Base-by-base conservation (phyloP, 257 asterid genomes). In the Salvia splendens region DNA sequence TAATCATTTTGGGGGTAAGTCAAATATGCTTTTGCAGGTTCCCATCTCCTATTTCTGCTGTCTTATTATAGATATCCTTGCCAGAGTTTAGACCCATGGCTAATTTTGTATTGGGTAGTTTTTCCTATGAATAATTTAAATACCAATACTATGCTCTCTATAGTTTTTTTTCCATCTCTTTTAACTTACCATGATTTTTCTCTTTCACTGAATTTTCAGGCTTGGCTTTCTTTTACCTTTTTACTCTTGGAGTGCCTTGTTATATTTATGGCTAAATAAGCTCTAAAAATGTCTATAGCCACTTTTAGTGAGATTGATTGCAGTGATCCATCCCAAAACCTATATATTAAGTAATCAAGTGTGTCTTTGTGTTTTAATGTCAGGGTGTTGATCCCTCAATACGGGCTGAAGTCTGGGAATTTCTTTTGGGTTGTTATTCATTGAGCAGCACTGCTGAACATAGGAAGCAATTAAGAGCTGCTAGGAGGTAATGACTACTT, bases 331-430 rank as follows among this genome's bases (percentile, higher is more conserved):
- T 17, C 17, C 16, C 2, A 63, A 61, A 60, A 9, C 24, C 20
- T 45, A 52, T 12, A 10, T 3, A 46, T 32, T 47, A 10, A 65
- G 32, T 55, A 67, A 65, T 75, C 54, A 78, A 36, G 50, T 7
- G 5, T 35, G 67, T 61, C 56, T 62, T 67, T 72, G 73, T 79
- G 53, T 78, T 59, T 24, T 76, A 90, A 63, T 80, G 58, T 17
- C 79, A 93, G 99, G 99, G 99, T 60, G 92, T 93, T 55, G 99
- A 93, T 81, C 95, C 97, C 69, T 80, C 97, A 65, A 93, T 93
- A 70, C 84, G 99, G 80, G 82, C 96, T 67, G 95, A 90, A 82
- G 99, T 93, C 60, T 93, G 97, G 99, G 97, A 93, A 82, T 93
- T 93, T 82, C 97, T 93, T 75, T 82, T 93, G 83, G 97, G 97